These are phyloP conservation scores for Candida buenavistaensis DNA, from an alignment of 1,139 yeast genomes.

Conservation along the genomic window DNA sequence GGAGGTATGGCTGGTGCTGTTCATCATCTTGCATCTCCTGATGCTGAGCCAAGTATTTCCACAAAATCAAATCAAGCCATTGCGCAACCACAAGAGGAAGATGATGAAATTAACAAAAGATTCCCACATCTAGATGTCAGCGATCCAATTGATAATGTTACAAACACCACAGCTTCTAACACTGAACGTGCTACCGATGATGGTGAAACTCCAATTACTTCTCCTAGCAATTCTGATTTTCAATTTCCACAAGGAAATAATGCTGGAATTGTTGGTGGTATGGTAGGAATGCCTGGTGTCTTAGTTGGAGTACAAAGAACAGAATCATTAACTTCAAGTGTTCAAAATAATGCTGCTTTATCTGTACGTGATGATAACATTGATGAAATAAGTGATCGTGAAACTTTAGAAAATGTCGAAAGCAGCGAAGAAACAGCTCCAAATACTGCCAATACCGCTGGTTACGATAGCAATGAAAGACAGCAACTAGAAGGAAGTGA, in stretches of 20 bases:
- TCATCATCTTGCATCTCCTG: constrained; percentile 5
- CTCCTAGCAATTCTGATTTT: constrained; percentile 55
- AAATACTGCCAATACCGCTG: constrained; percentile 19
- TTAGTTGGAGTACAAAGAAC: constrained; percentile 55
- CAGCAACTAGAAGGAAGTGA: constrained; percentile 33
- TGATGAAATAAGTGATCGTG: constrained; percentile 62
- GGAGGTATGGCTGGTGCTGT: constrained; percentile 9
- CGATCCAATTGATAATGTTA: constrained; percentile 21
- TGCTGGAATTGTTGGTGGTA: constrained; percentile 39
- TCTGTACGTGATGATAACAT: constrained; percentile 78
- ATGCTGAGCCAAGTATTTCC: background rate
- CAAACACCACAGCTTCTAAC: constrained; percentile 36
- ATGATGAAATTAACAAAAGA: constrained; percentile 13
- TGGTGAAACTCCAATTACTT: constrained; percentile 55
- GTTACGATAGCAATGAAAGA: constrained; percentile 14
- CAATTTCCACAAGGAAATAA: constrained; percentile 49
- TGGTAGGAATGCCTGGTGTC: constrained; percentile 51
- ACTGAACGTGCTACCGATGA: constrained; percentile 35
- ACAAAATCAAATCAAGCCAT: background rate
- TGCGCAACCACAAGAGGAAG: constrained; percentile 5
- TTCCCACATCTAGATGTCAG: constrained; percentile 21
- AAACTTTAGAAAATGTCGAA: constrained; percentile 46
- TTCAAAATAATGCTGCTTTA: constrained; percentile 87
- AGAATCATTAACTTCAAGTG: constrained; percentile 84
- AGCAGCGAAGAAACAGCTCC: constrained; percentile 18